Base-by-base conservation (phyloP, 441 rosid genomes). In the Aquilaria agallochum region DNA sequence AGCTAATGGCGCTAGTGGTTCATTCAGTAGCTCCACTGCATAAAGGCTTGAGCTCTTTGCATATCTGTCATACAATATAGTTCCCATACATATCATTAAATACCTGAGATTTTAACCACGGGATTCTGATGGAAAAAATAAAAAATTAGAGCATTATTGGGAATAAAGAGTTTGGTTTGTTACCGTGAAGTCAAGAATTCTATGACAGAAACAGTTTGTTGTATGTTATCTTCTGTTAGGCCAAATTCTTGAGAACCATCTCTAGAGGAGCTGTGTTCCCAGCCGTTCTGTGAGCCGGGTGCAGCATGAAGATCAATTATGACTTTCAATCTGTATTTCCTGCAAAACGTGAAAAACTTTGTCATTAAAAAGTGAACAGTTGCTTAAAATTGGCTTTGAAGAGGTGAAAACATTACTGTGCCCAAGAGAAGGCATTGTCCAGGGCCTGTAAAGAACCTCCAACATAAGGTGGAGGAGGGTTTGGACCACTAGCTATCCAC, bases 231-330 rank as follows among this genome's bases (percentile, higher is more conserved):
- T n/a, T 81, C 82, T 5, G 87, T 78, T 42, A 46, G 47, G 12
- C 87, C 89, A 85, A 85, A 83, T 62, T 81, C 82, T 49, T 79
- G 85, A 31, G 83, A 81, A 3, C 85, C 76, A 56, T 86, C 89
- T 71, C 85, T 78, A 0, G 85, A 71, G 27, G 80, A 46, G 66
- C 87, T 81, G 59, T 79, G 92, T 13, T 83, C 89, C 33, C 9
- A 57, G 0, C 85, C 92, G 57, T 83, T 86, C 44, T 83, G 92
- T 45, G 87, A 83, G 20, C 74, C 89, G 0, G 86, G 87, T 27
- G 88, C 91, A 2, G 88, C 85, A 68, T 86, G 92, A 10, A 83
- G 63, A 58, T 83, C 92, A 14, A 83, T 68, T 47, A 80, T 53
- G 46, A 83, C 70, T 53, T 74, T 78, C 72, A 83, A 10, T 11